phyloP scores from a whole-genome alignment of 768 basidiomycete species.

The Termitomyces sp. region DNA sequence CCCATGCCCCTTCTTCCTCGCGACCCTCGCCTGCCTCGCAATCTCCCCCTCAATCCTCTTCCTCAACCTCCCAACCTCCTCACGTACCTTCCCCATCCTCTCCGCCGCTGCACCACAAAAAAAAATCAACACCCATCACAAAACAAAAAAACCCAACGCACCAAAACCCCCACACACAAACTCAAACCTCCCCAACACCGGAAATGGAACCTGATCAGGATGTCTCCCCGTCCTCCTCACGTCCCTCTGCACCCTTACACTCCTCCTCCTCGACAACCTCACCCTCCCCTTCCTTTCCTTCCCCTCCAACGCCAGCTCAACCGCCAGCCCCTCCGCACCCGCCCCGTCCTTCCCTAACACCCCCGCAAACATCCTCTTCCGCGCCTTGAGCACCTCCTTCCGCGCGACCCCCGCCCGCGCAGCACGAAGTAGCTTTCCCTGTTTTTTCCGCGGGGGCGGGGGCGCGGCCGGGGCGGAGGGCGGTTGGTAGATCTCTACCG shows the following conservation, averaged over 20 bases:
- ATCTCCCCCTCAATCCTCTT: constrained; percentile 73
- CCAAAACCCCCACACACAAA: constrained; percentile 64
- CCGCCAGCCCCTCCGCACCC: constrained; percentile 69
- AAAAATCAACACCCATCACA: background rate
- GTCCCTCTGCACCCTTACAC: constrained; percentile 41
- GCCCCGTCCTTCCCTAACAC: constrained; percentile 32
- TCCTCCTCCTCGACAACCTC: constrained; percentile 53
- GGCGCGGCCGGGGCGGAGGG: too few species aligned
- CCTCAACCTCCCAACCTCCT: constrained; percentile 64
- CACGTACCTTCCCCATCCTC: constrained; percentile 62
- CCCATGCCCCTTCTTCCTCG: constrained; percentile 14
- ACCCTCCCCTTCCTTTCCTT: constrained; percentile 20
- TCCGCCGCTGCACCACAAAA: constrained; percentile 56
- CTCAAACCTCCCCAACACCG: constrained; percentile 46
- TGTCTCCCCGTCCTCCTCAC: constrained; percentile 41
- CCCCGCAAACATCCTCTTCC: background rate
- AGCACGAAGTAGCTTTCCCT: background rate
- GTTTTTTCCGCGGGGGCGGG: background rate
- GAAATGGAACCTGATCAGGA: constrained; percentile 45
- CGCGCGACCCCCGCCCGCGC: background rate
- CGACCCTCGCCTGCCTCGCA: constrained; percentile 49
- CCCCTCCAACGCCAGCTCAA: constrained; percentile 71
- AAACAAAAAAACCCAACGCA: constrained; percentile 49
- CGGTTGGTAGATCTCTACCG: too few species aligned
- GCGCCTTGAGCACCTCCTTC: constrained; percentile 1